Evolutionary conservation across 371 early-diverging fungal species (phyloP), one percentile per base, ranked within the genome.

Genomic region (Apophysomyces variabilis): DNA sequence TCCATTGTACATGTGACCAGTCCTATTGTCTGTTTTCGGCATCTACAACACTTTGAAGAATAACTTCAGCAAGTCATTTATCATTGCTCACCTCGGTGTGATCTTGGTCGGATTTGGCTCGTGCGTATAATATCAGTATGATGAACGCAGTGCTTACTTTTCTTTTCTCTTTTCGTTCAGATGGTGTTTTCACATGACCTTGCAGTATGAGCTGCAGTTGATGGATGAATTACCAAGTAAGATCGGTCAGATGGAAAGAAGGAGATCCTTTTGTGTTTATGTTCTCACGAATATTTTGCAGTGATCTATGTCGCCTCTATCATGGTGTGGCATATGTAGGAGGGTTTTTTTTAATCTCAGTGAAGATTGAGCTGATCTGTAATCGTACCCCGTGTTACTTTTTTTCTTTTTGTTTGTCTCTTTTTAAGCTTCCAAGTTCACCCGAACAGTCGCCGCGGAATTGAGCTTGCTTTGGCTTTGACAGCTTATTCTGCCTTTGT

Each of bases 121-220:
- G 77, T 76, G 58, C 37, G 82, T 67, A 69, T 72, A 13, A 47
- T 46, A 50, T 39, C 7, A 7, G 12, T 4, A 26, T 50, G 41
- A 59, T 56, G 45, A 21, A 14, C 36, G 32, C 26, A 32, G 13
- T 57, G 5, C 58, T 47, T 56, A 8, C 12, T 21, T 66, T 21
- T 56, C 56, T 38, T 65, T 70, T 61, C 72, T 16, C 8, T n/a
- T 41, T 41, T 46, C 18, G 21, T 57, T 11, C 66, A 78, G 86
- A 11, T 86, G 87, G 84, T 74, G 81, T 59, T 95, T 95, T 77
- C 95, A 95, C 72, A 90, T 87, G 82, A 92, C 94, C 11, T 75
- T 95, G 57, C 78, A 83, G 64, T 92, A 88, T 67, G 83, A 89
- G 65, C 88, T 89, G 83, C 93, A 93, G 71, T 76, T 95, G 64